These are phyloP conservation scores for Cladorrhinum sp. DNA, from an alignment of 2,329 filamentous ascomycete genomes.

Conservation along the genomic window DNA sequence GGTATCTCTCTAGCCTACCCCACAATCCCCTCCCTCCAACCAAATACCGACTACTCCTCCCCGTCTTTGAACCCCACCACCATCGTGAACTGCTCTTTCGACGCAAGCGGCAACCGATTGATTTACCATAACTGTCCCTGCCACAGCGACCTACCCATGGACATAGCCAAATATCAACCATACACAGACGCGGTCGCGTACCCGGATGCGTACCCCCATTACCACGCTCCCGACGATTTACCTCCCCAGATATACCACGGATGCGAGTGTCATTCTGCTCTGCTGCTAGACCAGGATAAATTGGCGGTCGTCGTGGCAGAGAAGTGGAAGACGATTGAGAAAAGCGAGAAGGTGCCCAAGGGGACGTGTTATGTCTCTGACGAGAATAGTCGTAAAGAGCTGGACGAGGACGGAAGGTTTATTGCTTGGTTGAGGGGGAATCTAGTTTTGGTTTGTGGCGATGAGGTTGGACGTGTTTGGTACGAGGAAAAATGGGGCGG, in stretches of 20 bases:
- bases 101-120: not conserved
- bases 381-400: not conserved
- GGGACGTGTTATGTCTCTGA: not conserved
- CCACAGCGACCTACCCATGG: not conserved
- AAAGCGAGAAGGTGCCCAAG: not conserved
- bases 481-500: not conserved
- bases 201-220: slow-evolving; percentile 7
- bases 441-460: slow-evolving; percentile 13
- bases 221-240: not conserved
- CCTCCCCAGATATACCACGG: slow-evolving; percentile 10
- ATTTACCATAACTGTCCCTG: slow-evolving; percentile 20
- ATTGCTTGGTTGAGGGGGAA: slow-evolving; percentile 16
- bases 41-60: slow-evolving; percentile 3
- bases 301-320: slow-evolving; percentile 4
- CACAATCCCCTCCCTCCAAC: not conserved
- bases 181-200: slow-evolving; percentile 6
- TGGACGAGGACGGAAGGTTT: slow-evolving; percentile 5
- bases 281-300: slow-evolving; percentile 6
- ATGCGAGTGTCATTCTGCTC: slow-evolving; percentile 9
- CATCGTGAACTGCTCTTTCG: not conserved
- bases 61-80: not conserved
- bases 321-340: not conserved
- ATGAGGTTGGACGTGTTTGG: not conserved
- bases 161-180: not conserved
- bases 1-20: slow-evolving; percentile 1